Conservation (phyloP, 202 grass and related monocot genomes). For the Saccharum hybrid region DNA sequence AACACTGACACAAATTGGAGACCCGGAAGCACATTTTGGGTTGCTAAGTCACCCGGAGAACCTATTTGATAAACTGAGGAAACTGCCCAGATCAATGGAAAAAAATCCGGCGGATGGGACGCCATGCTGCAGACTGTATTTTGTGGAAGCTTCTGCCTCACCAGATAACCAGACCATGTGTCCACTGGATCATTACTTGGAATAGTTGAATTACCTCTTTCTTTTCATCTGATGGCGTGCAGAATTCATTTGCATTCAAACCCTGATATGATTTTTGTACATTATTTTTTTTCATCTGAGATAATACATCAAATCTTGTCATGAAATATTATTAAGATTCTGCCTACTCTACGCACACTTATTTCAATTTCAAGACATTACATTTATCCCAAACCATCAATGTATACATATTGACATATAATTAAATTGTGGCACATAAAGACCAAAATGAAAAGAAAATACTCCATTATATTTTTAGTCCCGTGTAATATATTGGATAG, state of each 20-base stretch:
- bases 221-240: constrained; percentile 30
- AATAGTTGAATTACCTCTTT: constrained; percentile 38
- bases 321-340: constrained; percentile 26
- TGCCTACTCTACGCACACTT: constrained; percentile 4
- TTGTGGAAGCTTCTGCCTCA: constrained; percentile 78
- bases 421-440: background rate
- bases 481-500: background rate
- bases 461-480: constrained; percentile 26
- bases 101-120: constrained; percentile 81
- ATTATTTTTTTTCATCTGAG: constrained; percentile 27
- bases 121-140: constrained; percentile 82
- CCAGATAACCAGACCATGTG: constrained; percentile 49
- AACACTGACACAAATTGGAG: constrained; percentile 85
- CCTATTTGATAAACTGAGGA: constrained; percentile 88
- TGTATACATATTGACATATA: background rate
- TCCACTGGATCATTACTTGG: constrained; percentile 39
- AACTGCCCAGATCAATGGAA: constrained; percentile 78
- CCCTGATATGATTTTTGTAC: constrained; percentile 45
- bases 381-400: background rate
- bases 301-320: constrained; percentile 35
- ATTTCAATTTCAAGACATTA: background rate
- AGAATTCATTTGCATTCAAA: constrained; percentile 47
- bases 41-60: constrained; percentile 88
- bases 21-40: constrained; percentile 85
- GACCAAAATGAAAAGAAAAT: background rate